These are phyloP conservation scores for Antitrichia curtipendula DNA, from an alignment of 225 moss, liverwort and hornwort genomes.

Conservation along the genomic window DNA sequence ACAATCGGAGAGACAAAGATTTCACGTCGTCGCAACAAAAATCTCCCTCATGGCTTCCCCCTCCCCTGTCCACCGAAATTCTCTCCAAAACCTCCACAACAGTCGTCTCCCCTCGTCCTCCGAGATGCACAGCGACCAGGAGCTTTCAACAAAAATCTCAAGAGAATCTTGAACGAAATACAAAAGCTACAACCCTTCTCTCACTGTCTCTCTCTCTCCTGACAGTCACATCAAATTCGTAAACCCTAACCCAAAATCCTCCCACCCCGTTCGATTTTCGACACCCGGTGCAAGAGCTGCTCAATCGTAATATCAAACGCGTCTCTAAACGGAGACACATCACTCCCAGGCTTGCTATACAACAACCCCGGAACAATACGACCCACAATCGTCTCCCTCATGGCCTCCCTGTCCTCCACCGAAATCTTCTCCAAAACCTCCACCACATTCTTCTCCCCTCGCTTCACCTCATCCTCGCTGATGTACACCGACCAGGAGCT, in stretches of 20 bases:
- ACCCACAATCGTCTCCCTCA: constrained; percentile 34
- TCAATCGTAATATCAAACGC: constrained; percentile 66
- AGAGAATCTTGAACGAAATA: neutral
- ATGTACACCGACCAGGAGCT: constrained; percentile 67
- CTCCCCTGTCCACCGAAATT: neutral
- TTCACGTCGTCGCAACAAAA: neutral
- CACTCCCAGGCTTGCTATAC: constrained; percentile 52
- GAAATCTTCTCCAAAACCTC: constrained; percentile 21
- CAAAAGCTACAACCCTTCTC: neutral
- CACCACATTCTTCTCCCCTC: constrained; percentile 33
- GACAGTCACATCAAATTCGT: neutral
- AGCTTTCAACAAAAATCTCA: neutral
- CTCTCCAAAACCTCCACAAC: constrained; percentile 18
- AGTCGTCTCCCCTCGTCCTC: neutral
- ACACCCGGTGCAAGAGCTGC: constrained; percentile 41
- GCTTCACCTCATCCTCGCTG: constrained; percentile 47
- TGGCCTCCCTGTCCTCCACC: constrained; percentile 15
- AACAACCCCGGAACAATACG: constrained; percentile 53
- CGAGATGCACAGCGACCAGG: neutral
- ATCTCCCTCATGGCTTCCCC: neutral
- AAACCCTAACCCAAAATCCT: neutral
- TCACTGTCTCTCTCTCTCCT: neutral
- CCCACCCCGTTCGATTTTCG: neutral
- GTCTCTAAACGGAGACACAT: constrained; percentile 39
- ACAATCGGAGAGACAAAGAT: neutral